Evolutionary conservation across 148 eudicot species (phyloP), one percentile per base, ranked within the genome.

Genomic region (Diospyros kaki): DNA sequence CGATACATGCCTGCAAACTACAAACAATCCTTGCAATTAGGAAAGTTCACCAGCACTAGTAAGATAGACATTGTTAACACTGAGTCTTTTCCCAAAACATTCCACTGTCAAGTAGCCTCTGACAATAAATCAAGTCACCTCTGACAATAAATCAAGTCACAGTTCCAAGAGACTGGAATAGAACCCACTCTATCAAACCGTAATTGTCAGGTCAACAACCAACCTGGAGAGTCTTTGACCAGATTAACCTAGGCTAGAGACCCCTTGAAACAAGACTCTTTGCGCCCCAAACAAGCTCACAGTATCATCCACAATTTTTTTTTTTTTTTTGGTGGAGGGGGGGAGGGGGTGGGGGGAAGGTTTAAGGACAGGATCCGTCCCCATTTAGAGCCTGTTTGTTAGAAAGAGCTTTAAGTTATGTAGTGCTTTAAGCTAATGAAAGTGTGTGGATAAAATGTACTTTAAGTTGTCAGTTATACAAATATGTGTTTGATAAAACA

Each of bases 151-250:
- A 65, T 8, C 28, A 5, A 14, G 7, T 48, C n/a, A 44, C 17
- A 66, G n/a, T 45, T 45, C 53, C 69, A 66, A 66, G 38, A 15
- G 39, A 17, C 69, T 45, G 40, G 53, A 42, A 42, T 9, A n/a
- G 39, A 51, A 45, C 45, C 17, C 39, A 3, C 45, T 44, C 54
- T 15, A 53, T 53, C 52, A 1, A 66, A 66, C 8, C 69, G 44
- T 66, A 9, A 66, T 2, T 53, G 7, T 66, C 53, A 66, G 53
- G 52, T 45, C 69, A 3, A 11, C 69, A 66, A 66, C 69, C n/a
- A 4, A 66, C 44, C 50, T 40, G 45, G 13, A 65, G 68, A 65
- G 44, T 28, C n/a, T 53, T 66, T 50, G n/a, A n/a, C 69, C 69
- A 66, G 69, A 45, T 45, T 66, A 66, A 8, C 38, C 53, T 44